Conservation (phyloP, 225 moss, liverwort and hornwort species). For the Physcomitrellopsis africana region DNA sequence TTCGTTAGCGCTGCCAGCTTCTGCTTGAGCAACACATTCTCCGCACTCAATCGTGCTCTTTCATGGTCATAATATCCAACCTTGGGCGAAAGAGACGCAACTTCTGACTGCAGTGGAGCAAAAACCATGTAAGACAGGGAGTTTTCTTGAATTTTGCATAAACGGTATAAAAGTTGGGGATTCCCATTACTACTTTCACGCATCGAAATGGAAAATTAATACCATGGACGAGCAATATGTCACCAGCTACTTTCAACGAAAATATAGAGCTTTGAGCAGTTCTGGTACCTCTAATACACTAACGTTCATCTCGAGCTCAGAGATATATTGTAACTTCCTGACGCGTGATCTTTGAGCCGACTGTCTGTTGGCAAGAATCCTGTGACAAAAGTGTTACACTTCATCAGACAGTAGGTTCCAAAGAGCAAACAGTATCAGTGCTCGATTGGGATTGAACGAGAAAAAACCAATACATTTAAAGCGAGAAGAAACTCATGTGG, state of each 20-base stretch:
- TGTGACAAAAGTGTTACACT: constrained; percentile 30
- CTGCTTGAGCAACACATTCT: constrained; percentile 82
- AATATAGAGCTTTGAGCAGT: background rate
- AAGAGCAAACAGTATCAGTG: background rate
- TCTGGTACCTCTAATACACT: constrained; percentile 71
- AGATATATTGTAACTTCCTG: constrained; percentile 91
- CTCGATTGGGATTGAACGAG: background rate
- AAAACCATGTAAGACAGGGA: background rate
- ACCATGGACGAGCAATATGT: background rate
- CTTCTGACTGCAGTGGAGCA: constrained; percentile 68
- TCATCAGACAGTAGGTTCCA: background rate
- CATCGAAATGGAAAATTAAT: background rate
- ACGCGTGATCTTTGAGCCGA: constrained; percentile 97
- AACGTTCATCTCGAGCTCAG: constrained; percentile 90
- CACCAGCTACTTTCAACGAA: background rate
- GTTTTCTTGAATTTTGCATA: background rate
- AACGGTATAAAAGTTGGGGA: background rate
- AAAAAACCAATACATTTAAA: background rate
- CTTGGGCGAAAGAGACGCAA: constrained; percentile 85
- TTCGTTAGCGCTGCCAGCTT: constrained; percentile 75
- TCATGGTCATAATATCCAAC: constrained; percentile 86
- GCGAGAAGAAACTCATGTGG: background rate
- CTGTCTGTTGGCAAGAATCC: constrained; percentile 94
- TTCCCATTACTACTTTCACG: background rate
- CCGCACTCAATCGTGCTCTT: constrained; percentile 71